A percentile compares a stretch with the other conserved stretches of the same genome.
Evolutionary conservation across 805 yeast genomes (phyloP).

Genomic region (Starmerella sirachaensis): DNA sequence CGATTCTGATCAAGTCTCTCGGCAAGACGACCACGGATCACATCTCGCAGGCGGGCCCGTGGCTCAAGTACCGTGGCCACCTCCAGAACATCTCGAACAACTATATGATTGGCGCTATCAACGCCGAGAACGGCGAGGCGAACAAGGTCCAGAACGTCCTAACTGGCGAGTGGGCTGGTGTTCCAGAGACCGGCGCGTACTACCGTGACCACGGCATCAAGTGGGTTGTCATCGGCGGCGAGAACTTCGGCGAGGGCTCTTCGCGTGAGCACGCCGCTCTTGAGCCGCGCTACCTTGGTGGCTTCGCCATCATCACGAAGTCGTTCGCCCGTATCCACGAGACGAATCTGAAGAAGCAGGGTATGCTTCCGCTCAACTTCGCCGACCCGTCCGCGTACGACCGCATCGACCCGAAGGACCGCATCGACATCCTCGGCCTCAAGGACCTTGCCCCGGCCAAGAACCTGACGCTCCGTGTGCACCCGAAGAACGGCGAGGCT

Average conservation of each 20-base stretch:
- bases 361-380: conserved; percentile 94
- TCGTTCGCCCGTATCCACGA: conserved; percentile 98
- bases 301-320: conserved; percentile 92
- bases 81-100: conserved; percentile 96
- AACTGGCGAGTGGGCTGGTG: conserved; percentile 88
- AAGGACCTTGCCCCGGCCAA: conserved; percentile 85
- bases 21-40: conserved; percentile 99
- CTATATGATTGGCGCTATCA: conserved; percentile 98
- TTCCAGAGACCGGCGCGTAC: conserved; percentile 90
- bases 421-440: conserved; percentile 76
- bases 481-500: conserved; percentile 44
- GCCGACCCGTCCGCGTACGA: conserved; percentile 82
- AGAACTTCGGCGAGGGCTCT: conserved; percentile 99
- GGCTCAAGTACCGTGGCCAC: conserved; percentile 99
- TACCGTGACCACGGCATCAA: conserved; percentile 86
- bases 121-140: conserved; percentile 91
- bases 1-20: conserved; percentile 87
- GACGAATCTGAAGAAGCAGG: conserved; percentile 99
- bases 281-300: conserved; percentile 99
- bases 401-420: conserved; percentile 82
- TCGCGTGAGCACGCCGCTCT: conserved; percentile 99
- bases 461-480: conserved; percentile 64
- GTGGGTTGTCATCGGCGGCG: conserved; percentile 98
- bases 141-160: conserved; percentile 78
- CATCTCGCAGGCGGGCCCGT: conserved; percentile 99